Conservation (phyloP, 495 filamentous ascomycete species). For the Penicillium salamii region DNA sequence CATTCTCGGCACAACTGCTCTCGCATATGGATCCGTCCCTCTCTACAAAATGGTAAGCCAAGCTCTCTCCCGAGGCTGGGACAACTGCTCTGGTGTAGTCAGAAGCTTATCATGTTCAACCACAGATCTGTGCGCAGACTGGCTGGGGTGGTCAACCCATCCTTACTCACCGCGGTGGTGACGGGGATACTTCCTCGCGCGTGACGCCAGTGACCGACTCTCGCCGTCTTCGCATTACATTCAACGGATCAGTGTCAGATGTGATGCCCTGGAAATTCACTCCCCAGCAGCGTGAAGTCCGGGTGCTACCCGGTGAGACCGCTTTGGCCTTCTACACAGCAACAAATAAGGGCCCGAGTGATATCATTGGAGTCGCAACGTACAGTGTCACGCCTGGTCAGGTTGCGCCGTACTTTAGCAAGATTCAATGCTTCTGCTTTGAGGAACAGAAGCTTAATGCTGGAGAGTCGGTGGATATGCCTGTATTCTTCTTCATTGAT, state of each 20-base stretch:
- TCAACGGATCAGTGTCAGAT: conserved; percentile 92
- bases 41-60: conserved; percentile 88
- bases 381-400: conserved; percentile 96
- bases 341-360: conserved; percentile 79
- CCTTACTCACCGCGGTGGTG: conserved; percentile 66
- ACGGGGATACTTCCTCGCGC: conserved; percentile 64
- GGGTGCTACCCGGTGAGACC: conserved; percentile 92
- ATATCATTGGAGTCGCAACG: conserved; percentile 97
- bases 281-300: conserved; percentile 95
- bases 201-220: conserved; percentile 77
- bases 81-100: not conserved
- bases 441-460: conserved; percentile 94
- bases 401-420: conserved; percentile 96
- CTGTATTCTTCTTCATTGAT: conserved; percentile 99
- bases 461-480: conserved; percentile 98
- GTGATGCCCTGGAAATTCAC: conserved; percentile 96
- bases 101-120: conserved; percentile 3
- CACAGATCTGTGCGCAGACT: conserved; percentile 90
- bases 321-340: conserved; percentile 98
- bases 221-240: conserved; percentile 89
- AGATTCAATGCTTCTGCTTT: conserved; percentile 99
- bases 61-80: not conserved
- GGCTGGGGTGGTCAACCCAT: conserved; percentile 94
- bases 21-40: conserved; percentile 94
- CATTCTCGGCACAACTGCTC: conserved; percentile 83